Evolutionary conservation across 148 eudicot species (phyloP).

Genomic region (Dysphania ambrosioides): DNA sequence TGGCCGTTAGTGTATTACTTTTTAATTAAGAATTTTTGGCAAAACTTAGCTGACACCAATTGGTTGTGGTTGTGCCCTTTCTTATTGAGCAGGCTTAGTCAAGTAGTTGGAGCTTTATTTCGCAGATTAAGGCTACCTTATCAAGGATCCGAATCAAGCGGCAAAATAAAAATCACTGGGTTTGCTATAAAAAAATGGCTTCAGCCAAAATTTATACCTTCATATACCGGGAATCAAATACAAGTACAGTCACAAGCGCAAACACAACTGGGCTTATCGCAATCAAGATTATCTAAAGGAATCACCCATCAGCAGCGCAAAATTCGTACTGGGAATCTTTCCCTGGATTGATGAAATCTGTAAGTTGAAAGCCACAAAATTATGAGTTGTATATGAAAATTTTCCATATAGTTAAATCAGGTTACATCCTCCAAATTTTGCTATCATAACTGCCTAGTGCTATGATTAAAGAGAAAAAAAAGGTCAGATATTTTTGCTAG

Average conservation of each 20-base stretch:
- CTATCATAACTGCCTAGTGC: constrained; percentile 1
- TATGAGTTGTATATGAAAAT: constrained; percentile 18
- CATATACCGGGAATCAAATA: constrained; percentile 30
- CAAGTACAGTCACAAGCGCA: constrained; percentile 31
- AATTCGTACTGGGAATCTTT: constrained; percentile 70
- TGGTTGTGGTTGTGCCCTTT: constrained; percentile 7
- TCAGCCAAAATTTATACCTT: constrained; percentile 56
- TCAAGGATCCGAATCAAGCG: constrained; percentile 75
- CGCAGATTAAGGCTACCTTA: constrained; percentile 73
- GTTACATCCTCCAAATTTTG: constrained; percentile 23
- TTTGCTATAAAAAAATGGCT: constrained; percentile 71
- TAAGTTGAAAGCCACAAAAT: constrained; percentile 15
- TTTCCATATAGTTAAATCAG: constrained; percentile 9
- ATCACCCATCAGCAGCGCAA: constrained; percentile 68
- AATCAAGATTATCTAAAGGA: constrained; percentile 47
- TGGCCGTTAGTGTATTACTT: no score
- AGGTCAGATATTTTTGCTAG: neutral
- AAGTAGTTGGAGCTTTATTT: constrained; percentile 70
- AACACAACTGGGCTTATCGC: constrained; percentile 44
- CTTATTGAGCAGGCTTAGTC: constrained; percentile 61
- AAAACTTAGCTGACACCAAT: neutral
- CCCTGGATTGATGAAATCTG: constrained; percentile 38
- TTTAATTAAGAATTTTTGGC: no score
- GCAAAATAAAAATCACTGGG: constrained; percentile 77
- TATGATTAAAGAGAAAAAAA: neutral